Conservation (phyloP, 148 eudicot genomes). For the Vaccinium myrtillus region DNA sequence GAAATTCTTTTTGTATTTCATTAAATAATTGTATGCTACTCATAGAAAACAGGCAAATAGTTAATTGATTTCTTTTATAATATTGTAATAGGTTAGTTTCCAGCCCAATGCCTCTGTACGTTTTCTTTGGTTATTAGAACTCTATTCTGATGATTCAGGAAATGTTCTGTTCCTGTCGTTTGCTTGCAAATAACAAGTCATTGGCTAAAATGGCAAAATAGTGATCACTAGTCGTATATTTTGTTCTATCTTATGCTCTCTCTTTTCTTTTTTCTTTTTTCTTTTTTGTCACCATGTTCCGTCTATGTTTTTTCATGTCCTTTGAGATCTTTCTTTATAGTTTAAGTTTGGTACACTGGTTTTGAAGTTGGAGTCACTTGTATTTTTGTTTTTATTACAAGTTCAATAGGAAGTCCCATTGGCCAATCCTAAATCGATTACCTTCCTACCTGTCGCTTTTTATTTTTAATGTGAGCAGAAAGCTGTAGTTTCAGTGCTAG, state of each 20-base stretch:
- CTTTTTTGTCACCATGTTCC: background rate
- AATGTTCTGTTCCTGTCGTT: background rate
- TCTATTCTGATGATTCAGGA: background rate
- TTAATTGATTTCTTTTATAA: background rate
- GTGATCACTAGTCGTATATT: background rate
- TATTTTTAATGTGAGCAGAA: conserved; percentile 47
- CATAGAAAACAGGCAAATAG: background rate
- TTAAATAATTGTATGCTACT: background rate
- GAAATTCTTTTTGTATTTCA: background rate
- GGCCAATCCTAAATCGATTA: background rate
- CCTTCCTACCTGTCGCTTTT: background rate
- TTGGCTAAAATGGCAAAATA: background rate
- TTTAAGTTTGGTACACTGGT: background rate
- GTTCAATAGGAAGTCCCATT: background rate
- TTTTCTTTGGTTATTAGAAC: too few species aligned
- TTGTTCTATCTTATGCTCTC: background rate
- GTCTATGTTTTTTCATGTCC: background rate
- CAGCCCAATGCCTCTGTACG: background rate
- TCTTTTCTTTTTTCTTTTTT: background rate
- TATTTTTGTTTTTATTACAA: background rate
- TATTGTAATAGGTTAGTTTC: background rate
- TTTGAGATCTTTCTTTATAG: background rate
- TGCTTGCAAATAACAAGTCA: background rate
- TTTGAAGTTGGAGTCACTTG: background rate
- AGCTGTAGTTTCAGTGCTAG: conserved; percentile 68